Evolutionary conservation across 331 rosid species (phyloP), one percentile per base, ranked within the genome.

Genomic region (Prunus yedoensis): DNA sequence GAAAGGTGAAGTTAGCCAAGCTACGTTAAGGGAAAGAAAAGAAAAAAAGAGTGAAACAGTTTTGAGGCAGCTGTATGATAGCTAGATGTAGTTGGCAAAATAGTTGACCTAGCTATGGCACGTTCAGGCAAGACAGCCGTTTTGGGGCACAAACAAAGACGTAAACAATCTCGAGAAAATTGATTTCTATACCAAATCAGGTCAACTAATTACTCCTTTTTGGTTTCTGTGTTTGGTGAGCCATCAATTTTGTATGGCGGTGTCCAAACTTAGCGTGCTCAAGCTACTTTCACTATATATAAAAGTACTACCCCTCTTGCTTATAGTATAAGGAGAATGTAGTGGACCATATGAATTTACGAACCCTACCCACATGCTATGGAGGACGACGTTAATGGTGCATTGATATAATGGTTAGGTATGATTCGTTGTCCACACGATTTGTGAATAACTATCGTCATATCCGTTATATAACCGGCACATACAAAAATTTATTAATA

Each of bases 141-240:
- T 9, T 20, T 4, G 45, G 59, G 25, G 71, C 32, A 46, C 20
- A 46, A 12, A 23, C 7, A 67, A 6, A 23, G 13, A 52, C 58
- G 8, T 32, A 32, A 32, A 32, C 38, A 32, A 32, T 32, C 38
- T 1, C 4, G 20, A 13, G 56, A 52, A 2, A 51, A 66, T 21
- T 18, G 13, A 21, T 52, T 18, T 5, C 5, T 52, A 15, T 17
- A 5, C 47, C 47, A 60, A 30, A 35, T 10, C 38, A 25, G 27
- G 27, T 32, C 61, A 41, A 20, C 30, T 27, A 59, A 25, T 11
- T 66, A 41, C 41, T 5, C 8, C 50, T 18, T 54, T 35, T 13
- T 54, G 47, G 49, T 27, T 60, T 69, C 14, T 10, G 6, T 28
- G 78, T 50, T 63, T 46, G 78, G 78, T 62, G 62, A 49, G 49